These are phyloP conservation scores for Fusarium equiseti DNA, from an alignment of 2,329 filamentous ascomycete genomes.

Conservation along the genomic window DNA sequence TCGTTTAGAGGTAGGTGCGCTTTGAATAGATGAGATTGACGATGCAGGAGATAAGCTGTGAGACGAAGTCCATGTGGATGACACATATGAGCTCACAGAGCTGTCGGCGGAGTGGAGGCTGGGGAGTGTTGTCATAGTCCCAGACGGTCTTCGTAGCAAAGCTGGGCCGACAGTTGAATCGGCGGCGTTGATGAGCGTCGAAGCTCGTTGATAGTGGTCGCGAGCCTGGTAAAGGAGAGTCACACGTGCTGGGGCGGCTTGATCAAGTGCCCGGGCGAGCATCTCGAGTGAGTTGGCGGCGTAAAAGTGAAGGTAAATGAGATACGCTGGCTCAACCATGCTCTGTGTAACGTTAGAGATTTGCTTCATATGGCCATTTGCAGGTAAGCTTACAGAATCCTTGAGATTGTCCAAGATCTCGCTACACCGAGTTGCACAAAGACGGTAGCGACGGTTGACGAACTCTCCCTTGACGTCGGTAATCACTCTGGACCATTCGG, in stretches of 20 bases:
- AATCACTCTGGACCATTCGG: conserved; percentile 65
- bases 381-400: conserved; percentile 55
- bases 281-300: conserved; percentile 71
- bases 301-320: conserved; percentile 72
- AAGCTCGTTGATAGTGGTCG: conserved; percentile 63
- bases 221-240: conserved; percentile 65
- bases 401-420: conserved; percentile 65
- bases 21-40: conserved; percentile 59
- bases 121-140: conserved; percentile 50
- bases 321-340: conserved; percentile 63
- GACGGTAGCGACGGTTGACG: conserved; percentile 62
- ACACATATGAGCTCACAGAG: conserved; percentile 58
- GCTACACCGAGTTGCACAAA: conserved; percentile 65
- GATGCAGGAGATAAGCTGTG: conserved; percentile 42
- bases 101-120: conserved; percentile 58
- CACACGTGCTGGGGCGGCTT: conserved; percentile 60
- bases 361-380: neutral
- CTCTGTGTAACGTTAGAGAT: conserved; percentile 45
- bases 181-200: conserved; percentile 60
- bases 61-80: conserved; percentile 41
- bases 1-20: conserved; percentile 40
- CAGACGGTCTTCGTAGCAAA: conserved; percentile 56
- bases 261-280: conserved; percentile 63
- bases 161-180: conserved; percentile 58
- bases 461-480: conserved; percentile 67